Conservation (phyloP, 148 eudicot genomes). For the Spergularia bocconei region DNA sequence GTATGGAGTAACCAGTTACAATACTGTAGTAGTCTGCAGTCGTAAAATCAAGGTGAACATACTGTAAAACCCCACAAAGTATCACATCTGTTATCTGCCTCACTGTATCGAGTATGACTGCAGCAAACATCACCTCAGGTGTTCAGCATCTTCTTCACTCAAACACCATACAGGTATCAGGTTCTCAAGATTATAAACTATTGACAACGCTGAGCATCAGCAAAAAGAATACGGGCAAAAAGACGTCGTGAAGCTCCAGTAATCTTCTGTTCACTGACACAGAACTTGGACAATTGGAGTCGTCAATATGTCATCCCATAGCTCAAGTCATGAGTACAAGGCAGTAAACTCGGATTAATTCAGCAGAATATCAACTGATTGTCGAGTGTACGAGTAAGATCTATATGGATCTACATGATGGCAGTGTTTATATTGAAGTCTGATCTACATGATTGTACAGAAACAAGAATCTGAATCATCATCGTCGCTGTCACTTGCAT, state of each 20-base stretch:
- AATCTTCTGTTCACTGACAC: background rate
- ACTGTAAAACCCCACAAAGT: slow-evolving; percentile 2
- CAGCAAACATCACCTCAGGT: background rate
- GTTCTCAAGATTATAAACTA: slow-evolving; percentile 1
- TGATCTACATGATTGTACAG: slow-evolving; percentile 48
- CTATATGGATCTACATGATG: slow-evolving; percentile 14
- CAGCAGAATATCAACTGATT: slow-evolving; percentile 8
- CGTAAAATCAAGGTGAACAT: background rate
- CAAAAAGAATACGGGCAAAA: slow-evolving; percentile 13
- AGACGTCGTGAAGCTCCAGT: slow-evolving; percentile 11
- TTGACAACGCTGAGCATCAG: slow-evolving; percentile 3
- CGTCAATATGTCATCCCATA: background rate
- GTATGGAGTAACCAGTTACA: background rate
- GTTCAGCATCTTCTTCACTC: slow-evolving; percentile 3
- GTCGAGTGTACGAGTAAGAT: slow-evolving; percentile 4
- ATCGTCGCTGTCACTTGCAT: slow-evolving; percentile 44
- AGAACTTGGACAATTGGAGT: background rate
- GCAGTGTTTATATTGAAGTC: slow-evolving; percentile 13
- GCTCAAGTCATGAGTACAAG: background rate
- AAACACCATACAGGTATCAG: slow-evolving; percentile 2
- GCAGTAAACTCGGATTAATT: slow-evolving; percentile 5
- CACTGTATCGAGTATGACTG: background rate
- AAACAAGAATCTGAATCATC: slow-evolving; percentile 41
- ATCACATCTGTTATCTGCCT: slow-evolving; percentile 7
- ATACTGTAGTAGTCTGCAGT: background rate